Percentiles rank a stretch among this genome's conserved stretches.
These are phyloP conservation scores for Pulveroboletus sp. DNA, from an alignment of 768 basidiomycete species.

Conservation along the genomic window DNA sequence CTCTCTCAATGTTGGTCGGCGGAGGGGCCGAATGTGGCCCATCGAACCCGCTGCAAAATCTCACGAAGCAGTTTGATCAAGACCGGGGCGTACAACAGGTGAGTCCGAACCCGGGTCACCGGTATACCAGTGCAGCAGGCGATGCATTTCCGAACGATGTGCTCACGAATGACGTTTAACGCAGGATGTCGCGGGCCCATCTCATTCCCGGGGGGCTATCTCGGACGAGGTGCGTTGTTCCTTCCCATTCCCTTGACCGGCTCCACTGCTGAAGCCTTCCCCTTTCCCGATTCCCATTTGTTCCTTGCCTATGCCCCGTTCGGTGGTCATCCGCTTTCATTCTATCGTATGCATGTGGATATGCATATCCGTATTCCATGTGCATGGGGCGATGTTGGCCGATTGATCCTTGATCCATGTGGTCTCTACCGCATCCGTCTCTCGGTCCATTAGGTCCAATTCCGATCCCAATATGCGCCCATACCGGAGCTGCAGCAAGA, in stretches of 20 bases:
- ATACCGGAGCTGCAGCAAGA: constrained; percentile 54
- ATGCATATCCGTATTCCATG: not conserved
- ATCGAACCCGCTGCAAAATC: constrained; percentile 74
- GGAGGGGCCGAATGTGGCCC: constrained; percentile 78
- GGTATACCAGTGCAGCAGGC: not conserved
- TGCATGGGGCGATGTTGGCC: not conserved
- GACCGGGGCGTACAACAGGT: constrained; percentile 83
- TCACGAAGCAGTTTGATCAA: constrained; percentile 75
- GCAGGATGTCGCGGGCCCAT: constrained; percentile 70
- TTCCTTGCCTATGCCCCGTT: not conserved
- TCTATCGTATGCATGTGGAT: not conserved
- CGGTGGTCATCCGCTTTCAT: constrained; percentile 3
- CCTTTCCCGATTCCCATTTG: not conserved
- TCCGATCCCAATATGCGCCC: constrained; percentile 52
- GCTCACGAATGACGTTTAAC: constrained; percentile 1
- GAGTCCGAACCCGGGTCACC: constrained; percentile 14
- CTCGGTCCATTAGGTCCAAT: constrained; percentile 40
- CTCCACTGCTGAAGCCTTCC: constrained; percentile 6
- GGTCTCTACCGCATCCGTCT: not conserved
- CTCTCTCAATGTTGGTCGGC: constrained; percentile 74
- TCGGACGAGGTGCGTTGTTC: constrained; percentile 61
- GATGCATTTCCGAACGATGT: not conserved
- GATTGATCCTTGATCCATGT: not conserved
- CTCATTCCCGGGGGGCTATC: constrained; percentile 36
- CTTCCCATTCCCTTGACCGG: constrained; percentile 6